Base-by-base conservation (phyloP, 2,329 filamentous ascomycete genomes). In the Capronia epimyces region DNA sequence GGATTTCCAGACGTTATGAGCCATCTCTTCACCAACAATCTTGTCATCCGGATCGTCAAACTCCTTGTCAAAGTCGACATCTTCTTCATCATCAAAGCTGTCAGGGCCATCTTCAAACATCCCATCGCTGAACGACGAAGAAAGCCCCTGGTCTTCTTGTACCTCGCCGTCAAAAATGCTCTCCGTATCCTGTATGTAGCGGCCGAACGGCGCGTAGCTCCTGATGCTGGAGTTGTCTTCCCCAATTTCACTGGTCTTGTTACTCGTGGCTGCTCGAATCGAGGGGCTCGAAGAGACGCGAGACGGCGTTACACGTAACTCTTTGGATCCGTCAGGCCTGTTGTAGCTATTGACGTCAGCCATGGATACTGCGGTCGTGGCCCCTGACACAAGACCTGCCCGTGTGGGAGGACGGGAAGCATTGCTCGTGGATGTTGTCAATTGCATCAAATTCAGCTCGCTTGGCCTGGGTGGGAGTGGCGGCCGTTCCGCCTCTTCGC, bases 301-400 rank as follows among this genome's bases (percentile, higher is more conserved):
- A 13, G 76, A 69, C 20, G 70, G 70, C 13, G 72, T 49, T 20
- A 50, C 67, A 62, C 85, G 84, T 1, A 79, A 83, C 31, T 85
- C 83, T 52, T 81, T 76, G 16, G 80, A 80, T 52, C 80, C 82
- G 65, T 88, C 86, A 9, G 81, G 82, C 56, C 86, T 84, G 1
- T 83, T 82, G 43, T 90, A 76, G 0, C 86, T 87, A 60, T 88
- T 85, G 49, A 90, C 84, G 59, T 91, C 89, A 55, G 89, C 78
- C 13, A 88, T 79, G 0, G 89, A 91, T 12, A 97, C 65, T 8
- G 89, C 89, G 1, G 89, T 96, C 2, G 90, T 96, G 42, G 91
- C 82, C 52, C 81, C 82, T 1, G 85, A 82, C 50, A 73, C 70
- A 20, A 76, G 60, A 25, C 61, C 64, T 22, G 67, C 60, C 46